Conservation (phyloP, 352 stramenopile species). For the Globisporangium apiculatum region DNA sequence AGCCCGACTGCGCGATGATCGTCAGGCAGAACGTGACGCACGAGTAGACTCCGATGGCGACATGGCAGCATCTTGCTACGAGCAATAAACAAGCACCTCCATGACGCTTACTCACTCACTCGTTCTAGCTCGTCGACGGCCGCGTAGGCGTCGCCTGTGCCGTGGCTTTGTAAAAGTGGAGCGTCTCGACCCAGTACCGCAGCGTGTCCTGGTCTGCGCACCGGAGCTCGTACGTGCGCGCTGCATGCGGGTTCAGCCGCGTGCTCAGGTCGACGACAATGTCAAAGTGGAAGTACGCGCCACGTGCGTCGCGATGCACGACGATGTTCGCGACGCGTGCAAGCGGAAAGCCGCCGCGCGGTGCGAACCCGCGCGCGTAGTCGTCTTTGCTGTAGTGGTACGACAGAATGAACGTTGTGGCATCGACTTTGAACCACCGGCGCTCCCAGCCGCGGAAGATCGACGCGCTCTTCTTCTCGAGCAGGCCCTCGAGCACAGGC, state of each 20-base stretch:
- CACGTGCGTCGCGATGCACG: conserved; percentile 29
- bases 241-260: conserved; percentile 42
- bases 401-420: conserved; percentile 57
- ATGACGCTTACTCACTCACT: not conserved
- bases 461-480: conserved; percentile 74
- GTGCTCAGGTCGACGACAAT: conserved; percentile 65
- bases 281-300: conserved; percentile 52
- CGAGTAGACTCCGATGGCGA: too few species aligned
- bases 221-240: conserved; percentile 63
- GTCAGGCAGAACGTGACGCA: too few species aligned
- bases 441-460: conserved; percentile 69
- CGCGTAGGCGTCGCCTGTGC: conserved; percentile 31
- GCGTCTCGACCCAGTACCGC: conserved; percentile 61
- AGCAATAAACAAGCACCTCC: too few species aligned
- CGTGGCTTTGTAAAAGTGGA: conserved; percentile 58
- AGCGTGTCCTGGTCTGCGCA: conserved; percentile 46
- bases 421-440: conserved; percentile 60
- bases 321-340: conserved; percentile 52
- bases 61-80: too few species aligned
- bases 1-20: too few species aligned
- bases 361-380: conserved; percentile 48
- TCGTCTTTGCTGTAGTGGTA: conserved; percentile 70
- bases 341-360: conserved; percentile 49
- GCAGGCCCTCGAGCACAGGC: conserved; percentile 50
- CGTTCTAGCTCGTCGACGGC: conserved; percentile 23